Evolutionary conservation across 2,329 filamentous ascomycete species (phyloP).

Genomic region (Eurotiales sp.): DNA sequence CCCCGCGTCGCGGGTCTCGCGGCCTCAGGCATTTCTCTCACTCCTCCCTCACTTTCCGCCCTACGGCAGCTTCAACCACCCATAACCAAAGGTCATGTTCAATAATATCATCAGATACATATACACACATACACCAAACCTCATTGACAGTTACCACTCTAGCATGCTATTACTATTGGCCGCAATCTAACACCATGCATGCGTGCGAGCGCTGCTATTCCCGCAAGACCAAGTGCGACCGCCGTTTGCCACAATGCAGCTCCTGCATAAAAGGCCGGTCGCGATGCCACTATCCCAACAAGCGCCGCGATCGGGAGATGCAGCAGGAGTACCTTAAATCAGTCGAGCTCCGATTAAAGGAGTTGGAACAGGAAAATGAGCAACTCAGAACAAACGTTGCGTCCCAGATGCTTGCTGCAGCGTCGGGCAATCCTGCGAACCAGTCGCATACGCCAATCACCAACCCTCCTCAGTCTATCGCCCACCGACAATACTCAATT

Average conservation of each 20-base stretch:
- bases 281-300: conserved; percentile 2
- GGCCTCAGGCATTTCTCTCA: no score
- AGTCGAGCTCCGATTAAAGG: background rate
- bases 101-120: no score
- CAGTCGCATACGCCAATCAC: background rate
- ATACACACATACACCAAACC: no score
- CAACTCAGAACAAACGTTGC: background rate
- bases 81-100: no score
- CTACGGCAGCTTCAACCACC: no score
- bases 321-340: conserved; percentile 5
- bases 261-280: conserved; percentile 3
- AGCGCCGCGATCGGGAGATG: conserved; percentile 4
- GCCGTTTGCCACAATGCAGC: conserved; percentile 2
- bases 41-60: no score
- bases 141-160: no score
- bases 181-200: background rate
- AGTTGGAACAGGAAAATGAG: conserved; percentile 6
- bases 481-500: background rate
- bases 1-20: no score
- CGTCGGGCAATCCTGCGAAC: background rate
- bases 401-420: background rate
- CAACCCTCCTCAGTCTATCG: background rate
- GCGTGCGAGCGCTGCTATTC: conserved; percentile 8
- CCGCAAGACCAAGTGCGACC: conserved; percentile 5
- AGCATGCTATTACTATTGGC: no score